phyloP scores from a whole-genome alignment of 176 grass and related monocot species.

The Aegilops speltoides region DNA sequence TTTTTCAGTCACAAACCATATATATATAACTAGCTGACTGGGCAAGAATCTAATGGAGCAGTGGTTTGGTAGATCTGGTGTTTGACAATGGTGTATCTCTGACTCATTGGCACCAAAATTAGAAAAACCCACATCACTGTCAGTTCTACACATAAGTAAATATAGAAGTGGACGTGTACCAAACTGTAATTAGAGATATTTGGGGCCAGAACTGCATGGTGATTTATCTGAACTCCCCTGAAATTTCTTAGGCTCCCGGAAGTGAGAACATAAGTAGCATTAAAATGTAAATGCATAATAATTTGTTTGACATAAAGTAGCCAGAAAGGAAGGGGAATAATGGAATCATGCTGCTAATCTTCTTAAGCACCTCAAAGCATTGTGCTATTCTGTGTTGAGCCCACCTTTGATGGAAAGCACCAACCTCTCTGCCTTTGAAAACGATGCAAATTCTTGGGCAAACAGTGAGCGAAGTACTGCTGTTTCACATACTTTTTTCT shows the following conservation, averaged over 20 bases:
- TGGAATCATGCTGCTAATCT: neutral
- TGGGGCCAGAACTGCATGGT: neutral
- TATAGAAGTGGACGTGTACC: neutral
- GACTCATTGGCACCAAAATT: neutral
- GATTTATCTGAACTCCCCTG: neutral
- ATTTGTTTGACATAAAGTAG: neutral
- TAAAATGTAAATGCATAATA: neutral
- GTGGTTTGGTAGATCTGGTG: neutral
- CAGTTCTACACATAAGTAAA: neutral
- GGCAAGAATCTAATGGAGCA: neutral
- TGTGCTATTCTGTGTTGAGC: neutral
- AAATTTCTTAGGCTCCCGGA: neutral
- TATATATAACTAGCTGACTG: neutral
- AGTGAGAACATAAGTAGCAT: neutral
- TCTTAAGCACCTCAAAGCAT: neutral
- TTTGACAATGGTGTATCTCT: neutral
- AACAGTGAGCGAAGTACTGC: neutral
- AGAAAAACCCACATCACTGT: neutral
- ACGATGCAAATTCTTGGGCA: neutral
- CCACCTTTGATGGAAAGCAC: conserved; percentile 14
- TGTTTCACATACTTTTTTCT: neutral
- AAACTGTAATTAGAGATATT: neutral
- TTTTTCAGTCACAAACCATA: neutral
- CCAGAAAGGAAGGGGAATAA: neutral
- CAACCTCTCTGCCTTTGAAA: neutral